phyloP scores from a whole-genome alignment of 176 grass and related monocot genomes.

The Oryza brachyantha region DNA sequence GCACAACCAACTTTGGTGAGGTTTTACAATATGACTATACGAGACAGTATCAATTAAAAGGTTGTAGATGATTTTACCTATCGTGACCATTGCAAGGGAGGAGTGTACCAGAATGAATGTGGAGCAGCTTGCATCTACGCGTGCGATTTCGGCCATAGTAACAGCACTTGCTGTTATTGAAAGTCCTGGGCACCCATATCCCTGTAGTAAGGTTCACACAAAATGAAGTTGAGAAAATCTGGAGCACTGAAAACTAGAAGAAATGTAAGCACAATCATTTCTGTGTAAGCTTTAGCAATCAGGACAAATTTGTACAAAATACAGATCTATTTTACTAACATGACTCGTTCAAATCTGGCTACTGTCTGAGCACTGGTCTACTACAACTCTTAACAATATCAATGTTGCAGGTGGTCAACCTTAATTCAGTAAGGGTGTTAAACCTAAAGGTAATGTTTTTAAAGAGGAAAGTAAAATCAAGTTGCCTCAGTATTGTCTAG shows the following conservation, averaged over 20 bases:
- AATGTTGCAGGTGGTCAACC: not conserved
- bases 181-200: constrained; percentile 64
- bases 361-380: not conserved
- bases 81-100: constrained; percentile 72
- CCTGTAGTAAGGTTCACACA: constrained; percentile 27
- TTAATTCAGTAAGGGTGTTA: not conserved
- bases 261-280: not conserved
- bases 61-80: constrained; percentile 33
- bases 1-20: not conserved
- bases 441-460: too few species aligned
- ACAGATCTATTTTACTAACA: not conserved
- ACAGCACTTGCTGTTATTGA: constrained; percentile 63
- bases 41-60: not conserved
- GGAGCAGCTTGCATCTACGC: constrained; percentile 71
- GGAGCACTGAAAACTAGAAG: not conserved
- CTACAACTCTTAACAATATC: not conserved
- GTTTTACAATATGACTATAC: not conserved
- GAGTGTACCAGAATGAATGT: constrained; percentile 83
- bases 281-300: not conserved
- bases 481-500: too few species aligned
- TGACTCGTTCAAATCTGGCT: not conserved
- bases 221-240: constrained; percentile 5
- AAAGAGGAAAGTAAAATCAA: too few species aligned
- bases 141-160: constrained; percentile 62
- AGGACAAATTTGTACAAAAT: not conserved